Base-by-base conservation (phyloP, 768 basidiomycete species). In the Suillus brevipes region DNA sequence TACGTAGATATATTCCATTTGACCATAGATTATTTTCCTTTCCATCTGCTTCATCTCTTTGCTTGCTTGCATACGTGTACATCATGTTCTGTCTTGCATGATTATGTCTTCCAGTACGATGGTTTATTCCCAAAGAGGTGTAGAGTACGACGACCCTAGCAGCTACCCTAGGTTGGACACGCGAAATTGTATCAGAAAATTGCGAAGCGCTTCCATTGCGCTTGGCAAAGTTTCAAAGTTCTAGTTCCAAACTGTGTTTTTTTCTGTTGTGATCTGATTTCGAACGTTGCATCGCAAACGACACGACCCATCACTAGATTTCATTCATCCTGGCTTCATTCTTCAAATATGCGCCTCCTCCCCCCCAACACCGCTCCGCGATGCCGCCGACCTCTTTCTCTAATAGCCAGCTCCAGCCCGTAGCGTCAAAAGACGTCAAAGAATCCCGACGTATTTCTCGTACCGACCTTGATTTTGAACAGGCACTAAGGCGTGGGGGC, bases 391-490 rank as follows among this genome's bases (percentile, higher is more conserved):
- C 83, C 6, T 75, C 85, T 6, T 88, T 83, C 67, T 79, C 84
- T 6, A 65, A 77, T 45, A 80, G 83, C 43, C 58, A 59, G 28
- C 82, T 90, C 23, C 85, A 84, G 47, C 87, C 90, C 13, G 80
- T 87, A 65, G 84, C 81, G 2, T 83, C 85, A 13, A 80, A 79
- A 60, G 86, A 89, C 77, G 73, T 74, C 23, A 77, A 72, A 59
- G 70, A 72, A 38, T 80, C 79, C 62, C 84, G 87, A 63, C 85
- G 90, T 37, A 74, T 83, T 53, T 93, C 92, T 50, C 85, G 91
- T 47, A 86, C 87, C 38, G 91, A 92, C 78, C 80, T 89, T 72
- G 91, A 92, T 74, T 95, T 95, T 69, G 92, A 94, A 78, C 86
- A 88, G 71, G 92, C 88, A 14, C 75, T 95, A 68, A 83, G 80